phyloP scores from a whole-genome alignment of 169 alveolate species.

The Eimeria mitis region DNA sequence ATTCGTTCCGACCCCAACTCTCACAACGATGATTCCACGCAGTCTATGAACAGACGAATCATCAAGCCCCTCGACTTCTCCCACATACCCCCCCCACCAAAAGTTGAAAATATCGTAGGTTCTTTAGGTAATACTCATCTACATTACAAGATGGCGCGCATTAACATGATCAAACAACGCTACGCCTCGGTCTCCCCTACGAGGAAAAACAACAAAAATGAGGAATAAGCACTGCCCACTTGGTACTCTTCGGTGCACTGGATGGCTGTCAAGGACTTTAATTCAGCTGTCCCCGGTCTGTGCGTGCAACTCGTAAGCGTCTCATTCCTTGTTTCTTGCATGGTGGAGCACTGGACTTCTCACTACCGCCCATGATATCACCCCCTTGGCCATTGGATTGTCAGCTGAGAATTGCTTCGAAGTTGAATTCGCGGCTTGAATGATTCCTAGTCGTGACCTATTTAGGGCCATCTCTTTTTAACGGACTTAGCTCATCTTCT shows the following conservation, averaged over 20 bases:
- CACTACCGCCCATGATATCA: not conserved
- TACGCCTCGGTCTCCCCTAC: conserved; percentile 36
- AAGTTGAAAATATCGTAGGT: conserved; percentile 6
- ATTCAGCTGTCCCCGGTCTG: not conserved
- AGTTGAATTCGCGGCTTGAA: not conserved
- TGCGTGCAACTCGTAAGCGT: not conserved
- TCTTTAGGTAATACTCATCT: conserved; percentile 53
- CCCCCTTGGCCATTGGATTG: not conserved
- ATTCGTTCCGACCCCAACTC: not conserved
- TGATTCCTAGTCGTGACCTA: not conserved
- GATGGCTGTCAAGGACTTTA: not conserved
- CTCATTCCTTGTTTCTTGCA: not conserved
- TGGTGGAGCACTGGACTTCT: not conserved
- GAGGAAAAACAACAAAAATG: not conserved
- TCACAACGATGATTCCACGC: not conserved
- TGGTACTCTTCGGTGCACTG: not conserved
- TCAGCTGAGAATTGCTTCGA: not conserved
- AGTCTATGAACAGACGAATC: conserved; percentile 11
- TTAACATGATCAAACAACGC: conserved; percentile 29
- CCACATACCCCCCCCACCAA: conserved; percentile 74
- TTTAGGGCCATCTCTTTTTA: not conserved
- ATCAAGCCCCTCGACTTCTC: conserved; percentile 72
- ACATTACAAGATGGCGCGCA: conserved; percentile 68
- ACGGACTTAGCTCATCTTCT: not conserved
- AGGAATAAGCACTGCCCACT: conserved; percentile 2